A percentile compares a stretch with the other conserved stretches of the same genome.
These are phyloP conservation scores for Limnomonas spitsbergensis DNA, from an alignment of 139 green algal species.

Conservation along the genomic window DNA sequence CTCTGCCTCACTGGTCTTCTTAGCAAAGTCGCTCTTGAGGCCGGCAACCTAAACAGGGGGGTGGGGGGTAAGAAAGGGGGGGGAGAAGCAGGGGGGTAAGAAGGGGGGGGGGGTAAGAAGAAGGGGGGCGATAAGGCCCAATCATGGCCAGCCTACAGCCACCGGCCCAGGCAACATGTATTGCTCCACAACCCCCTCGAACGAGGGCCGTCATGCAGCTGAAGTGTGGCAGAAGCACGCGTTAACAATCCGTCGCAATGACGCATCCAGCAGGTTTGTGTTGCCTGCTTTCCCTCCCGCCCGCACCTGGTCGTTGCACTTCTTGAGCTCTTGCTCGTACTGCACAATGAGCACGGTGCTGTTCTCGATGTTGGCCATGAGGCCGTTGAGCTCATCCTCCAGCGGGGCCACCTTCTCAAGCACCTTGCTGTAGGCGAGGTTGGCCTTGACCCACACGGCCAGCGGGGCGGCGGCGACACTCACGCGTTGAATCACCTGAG, in stretches of 20 bases:
- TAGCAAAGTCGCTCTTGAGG: slow-evolving; percentile 72
- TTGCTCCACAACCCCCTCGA: too few species aligned
- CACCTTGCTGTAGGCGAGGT: slow-evolving; percentile 51
- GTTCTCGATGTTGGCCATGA: slow-evolving; percentile 51
- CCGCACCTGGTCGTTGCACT: slow-evolving; percentile 35
- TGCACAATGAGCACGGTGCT: slow-evolving; percentile 54
- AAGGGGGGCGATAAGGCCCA: too few species aligned
- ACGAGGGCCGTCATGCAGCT: too few species aligned
- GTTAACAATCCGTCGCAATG: too few species aligned
- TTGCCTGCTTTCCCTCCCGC: too few species aligned
- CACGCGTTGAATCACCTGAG: slow-evolving; percentile 58
- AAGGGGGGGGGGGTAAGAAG: too few species aligned
- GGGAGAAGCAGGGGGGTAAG: too few species aligned
- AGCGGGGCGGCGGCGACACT: slow-evolving; percentile 74
- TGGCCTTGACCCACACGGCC: slow-evolving; percentile 74
- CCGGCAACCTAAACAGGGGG: slow-evolving; percentile 31
- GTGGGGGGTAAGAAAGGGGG: too few species aligned
- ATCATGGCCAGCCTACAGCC: too few species aligned
- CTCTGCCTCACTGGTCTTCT: slow-evolving; percentile 67
- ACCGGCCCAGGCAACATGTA: too few species aligned
- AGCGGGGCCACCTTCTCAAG: slow-evolving; percentile 65
- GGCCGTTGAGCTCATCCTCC: slow-evolving; percentile 53
- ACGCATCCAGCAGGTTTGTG: too few species aligned
- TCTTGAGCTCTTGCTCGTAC: slow-evolving; percentile 68
- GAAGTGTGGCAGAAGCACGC: too few species aligned